Conservation (phyloP, 805 yeast genomes). For the Brettanomyces bruxellensis region DNA sequence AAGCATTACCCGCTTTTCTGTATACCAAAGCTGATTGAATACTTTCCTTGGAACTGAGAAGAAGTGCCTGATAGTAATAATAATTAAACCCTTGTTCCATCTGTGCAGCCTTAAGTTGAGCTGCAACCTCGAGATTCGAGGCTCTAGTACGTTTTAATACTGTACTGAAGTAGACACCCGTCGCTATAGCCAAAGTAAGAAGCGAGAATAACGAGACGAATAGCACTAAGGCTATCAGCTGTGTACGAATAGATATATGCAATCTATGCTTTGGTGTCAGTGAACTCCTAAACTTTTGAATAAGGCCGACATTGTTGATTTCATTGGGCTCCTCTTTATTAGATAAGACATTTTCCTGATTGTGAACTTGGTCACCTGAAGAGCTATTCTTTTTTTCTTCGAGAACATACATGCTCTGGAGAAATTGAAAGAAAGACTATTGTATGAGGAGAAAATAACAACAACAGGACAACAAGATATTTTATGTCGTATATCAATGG, state of each 20-base stretch:
- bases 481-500: too few relatives aligned
- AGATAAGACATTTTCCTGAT: neutral
- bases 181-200: slow-evolving; percentile 62
- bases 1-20: slow-evolving; percentile 65
- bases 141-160: slow-evolving; percentile 55
- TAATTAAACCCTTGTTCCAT: slow-evolving; percentile 57
- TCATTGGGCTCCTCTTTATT: too few relatives aligned
- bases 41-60: slow-evolving; percentile 53
- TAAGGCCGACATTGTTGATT: too few relatives aligned
- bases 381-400: neutral
- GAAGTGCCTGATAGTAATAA: slow-evolving; percentile 58
- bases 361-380: neutral
- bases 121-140: slow-evolving; percentile 66
- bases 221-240: slow-evolving; percentile 62
- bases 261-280: slow-evolving; percentile 15
- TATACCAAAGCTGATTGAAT: slow-evolving; percentile 52
- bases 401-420: neutral
- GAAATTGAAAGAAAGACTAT: too few relatives aligned
- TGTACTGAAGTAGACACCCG: slow-evolving; percentile 64
- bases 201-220: slow-evolving; percentile 63
- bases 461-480: too few relatives aligned
- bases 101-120: slow-evolving; percentile 76
- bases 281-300: too few relatives aligned
- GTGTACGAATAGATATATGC: slow-evolving; percentile 63
- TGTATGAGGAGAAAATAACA: too few relatives aligned